phyloP scores from a whole-genome alignment of 208 protist genomes.

The Trypanosoma rangeli region DNA sequence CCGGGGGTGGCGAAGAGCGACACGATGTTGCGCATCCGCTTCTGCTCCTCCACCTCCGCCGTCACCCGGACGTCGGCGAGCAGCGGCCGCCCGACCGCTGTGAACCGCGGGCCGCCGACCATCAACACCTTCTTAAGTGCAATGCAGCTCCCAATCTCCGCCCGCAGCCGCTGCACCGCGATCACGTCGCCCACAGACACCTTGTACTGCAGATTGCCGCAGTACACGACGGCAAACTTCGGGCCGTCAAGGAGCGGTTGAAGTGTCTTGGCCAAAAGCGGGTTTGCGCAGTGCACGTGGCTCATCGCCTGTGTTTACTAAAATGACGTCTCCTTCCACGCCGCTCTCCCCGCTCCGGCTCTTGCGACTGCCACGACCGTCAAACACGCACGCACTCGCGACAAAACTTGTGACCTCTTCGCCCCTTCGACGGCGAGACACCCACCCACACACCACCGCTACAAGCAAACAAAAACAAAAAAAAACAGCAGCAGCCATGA shows the following conservation, averaged over 20 bases:
- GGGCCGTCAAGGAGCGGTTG: constrained; percentile 55
- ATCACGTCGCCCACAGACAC: constrained; percentile 81
- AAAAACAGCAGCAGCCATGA: constrained; percentile 8
- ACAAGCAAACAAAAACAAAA: constrained; percentile 23
- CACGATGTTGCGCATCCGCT: constrained; percentile 84
- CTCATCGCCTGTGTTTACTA: not conserved
- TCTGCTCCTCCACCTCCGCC: constrained; percentile 90
- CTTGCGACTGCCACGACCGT: not conserved
- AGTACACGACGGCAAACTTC: constrained; percentile 90
- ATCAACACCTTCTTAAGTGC: constrained; percentile 89
- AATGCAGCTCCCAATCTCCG: constrained; percentile 82
- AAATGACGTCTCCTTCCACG: constrained; percentile 6
- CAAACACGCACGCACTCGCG: no score
- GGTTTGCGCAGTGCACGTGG: constrained; percentile 40
- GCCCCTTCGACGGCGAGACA: constrained; percentile 2
- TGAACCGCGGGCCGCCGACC: constrained; percentile 84
- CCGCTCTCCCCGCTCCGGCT: constrained; percentile 8
- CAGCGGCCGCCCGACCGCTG: constrained; percentile 85
- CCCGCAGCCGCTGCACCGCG: constrained; percentile 73
- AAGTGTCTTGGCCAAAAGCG: constrained; percentile 41
- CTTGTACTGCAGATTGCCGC: constrained; percentile 91
- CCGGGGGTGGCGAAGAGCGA: constrained; percentile 77
- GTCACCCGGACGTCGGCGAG: constrained; percentile 62
- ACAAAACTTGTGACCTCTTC: not conserved
- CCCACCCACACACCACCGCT: not conserved